These are phyloP conservation scores for Fusarium keratoplasticum DNA, from an alignment of 2,329 filamentous ascomycete species.

Conservation along the genomic window DNA sequence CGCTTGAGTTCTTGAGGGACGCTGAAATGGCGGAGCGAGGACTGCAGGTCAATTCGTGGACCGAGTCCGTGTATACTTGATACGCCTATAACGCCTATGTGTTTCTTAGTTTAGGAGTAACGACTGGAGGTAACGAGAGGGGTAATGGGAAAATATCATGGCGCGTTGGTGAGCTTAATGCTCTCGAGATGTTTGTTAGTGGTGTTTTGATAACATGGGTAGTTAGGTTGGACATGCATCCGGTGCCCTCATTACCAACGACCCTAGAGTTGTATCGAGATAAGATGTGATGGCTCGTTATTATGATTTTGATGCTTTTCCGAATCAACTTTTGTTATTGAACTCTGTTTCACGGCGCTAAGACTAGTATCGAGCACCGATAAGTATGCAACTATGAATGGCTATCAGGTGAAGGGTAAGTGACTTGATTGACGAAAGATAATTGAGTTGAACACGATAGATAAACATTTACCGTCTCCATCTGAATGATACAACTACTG, in stretches of 20 bases:
- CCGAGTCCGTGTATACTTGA: slow-evolving; percentile 87
- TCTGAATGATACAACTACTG: background rate
- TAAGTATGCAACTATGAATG: background rate
- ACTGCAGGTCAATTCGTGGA: slow-evolving; percentile 85
- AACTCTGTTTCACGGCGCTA: background rate
- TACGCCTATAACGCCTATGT: background rate
- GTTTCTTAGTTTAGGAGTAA: background rate
- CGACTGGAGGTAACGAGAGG: background rate
- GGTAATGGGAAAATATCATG: background rate
- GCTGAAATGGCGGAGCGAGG: slow-evolving; percentile 92
- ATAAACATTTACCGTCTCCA: background rate
- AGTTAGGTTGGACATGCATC: background rate
- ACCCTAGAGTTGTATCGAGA: background rate
- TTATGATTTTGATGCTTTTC: background rate
- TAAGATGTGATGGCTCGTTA: background rate
- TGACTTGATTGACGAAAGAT: background rate
- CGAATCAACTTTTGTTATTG: background rate
- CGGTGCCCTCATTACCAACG: background rate
- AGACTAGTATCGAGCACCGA: background rate
- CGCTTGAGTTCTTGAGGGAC: slow-evolving; percentile 85
- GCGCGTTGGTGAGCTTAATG: background rate
- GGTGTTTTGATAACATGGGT: background rate
- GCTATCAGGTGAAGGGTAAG: background rate
- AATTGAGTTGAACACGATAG: background rate
- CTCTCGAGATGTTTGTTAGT: background rate